Base-by-base conservation (phyloP, 2,329 filamentous ascomycete genomes). In the Pseudogymnoascus destructans region DNA sequence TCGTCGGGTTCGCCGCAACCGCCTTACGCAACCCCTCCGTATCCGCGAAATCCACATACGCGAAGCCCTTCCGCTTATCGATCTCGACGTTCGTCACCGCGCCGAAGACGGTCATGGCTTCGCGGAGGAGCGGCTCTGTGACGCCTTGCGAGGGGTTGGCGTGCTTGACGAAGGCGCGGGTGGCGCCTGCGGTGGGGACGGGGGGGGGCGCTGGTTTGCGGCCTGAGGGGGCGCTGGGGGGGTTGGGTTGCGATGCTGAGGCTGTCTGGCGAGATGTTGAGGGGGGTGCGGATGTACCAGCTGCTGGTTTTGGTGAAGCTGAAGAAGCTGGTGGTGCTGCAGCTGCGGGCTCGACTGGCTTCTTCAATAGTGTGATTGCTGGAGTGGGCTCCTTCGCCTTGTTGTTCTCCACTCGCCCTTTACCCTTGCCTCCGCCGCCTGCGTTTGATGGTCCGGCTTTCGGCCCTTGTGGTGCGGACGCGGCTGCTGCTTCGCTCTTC, bases 1-100 rank as follows among this genome's bases (percentile, higher is more conserved):
- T 75, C 27, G 96, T 79, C 0, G 88, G 89, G 67, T 89, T 95
- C 10, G 87, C 87, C 13, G 82, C 79, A 67, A 95, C 83, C 4
- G 92, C 92, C 66, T 87, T 89, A 65, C 81, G 80, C 23, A 97
- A 76, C 8, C 80, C 78, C 7, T 84, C 82, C 0, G 85, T 78
- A 19, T 89, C 84, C 8, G 80, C 79, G 73, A 96, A 97, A 62
- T 95, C 88, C 36, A 95, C 85, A 69, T 96, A 95, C 2, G 90
- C 92, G 66, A 95, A 95, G 0, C 90, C 90, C 70, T 96, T 96
- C 66, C 91, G 87, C 70, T 90, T 91, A 69, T 97, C 92, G 58
- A 97, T 92, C 66, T 96, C 92, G 15, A 95, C 88, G 63, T 82
- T 86, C 0, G 81, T 81, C 49, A 96, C 80, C 1, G 79, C 71